These are phyloP conservation scores for Kazachstania psychrophila DNA, from an alignment of 805 yeast species.

Conservation along the genomic window DNA sequence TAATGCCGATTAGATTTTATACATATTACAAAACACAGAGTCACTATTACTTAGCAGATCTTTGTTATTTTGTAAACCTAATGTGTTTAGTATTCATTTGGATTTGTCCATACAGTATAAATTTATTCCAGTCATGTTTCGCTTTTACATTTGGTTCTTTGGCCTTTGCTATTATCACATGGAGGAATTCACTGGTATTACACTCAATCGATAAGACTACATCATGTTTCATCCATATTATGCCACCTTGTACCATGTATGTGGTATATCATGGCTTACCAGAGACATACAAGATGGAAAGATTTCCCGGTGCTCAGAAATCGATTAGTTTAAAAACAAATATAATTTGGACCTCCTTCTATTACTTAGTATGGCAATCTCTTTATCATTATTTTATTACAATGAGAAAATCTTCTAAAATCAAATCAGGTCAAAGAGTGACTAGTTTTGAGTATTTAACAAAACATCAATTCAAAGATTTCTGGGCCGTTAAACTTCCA, in stretches of 20 bases:
- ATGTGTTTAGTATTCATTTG: slow-evolving; percentile 65
- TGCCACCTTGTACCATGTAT: slow-evolving; percentile 84
- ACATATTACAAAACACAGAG: slow-evolving; percentile 70
- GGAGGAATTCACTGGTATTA: slow-evolving; percentile 88
- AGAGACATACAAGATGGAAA: slow-evolving; percentile 36
- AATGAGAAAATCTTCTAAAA: slow-evolving; percentile 64
- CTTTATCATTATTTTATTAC: slow-evolving; percentile 89
- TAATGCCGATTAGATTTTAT: slow-evolving; percentile 80
- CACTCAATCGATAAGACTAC: slow-evolving; percentile 92
- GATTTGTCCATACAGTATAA: slow-evolving; percentile 67
- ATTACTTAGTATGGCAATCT: slow-evolving; percentile 85
- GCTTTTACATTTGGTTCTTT: slow-evolving; percentile 83
- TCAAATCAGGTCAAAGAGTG: slow-evolving; percentile 65
- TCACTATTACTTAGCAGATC: slow-evolving; percentile 84
- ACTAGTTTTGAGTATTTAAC: slow-evolving; percentile 84
- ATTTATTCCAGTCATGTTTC: slow-evolving; percentile 73
- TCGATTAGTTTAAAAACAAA: slow-evolving; percentile 42
- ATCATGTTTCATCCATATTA: slow-evolving; percentile 77
- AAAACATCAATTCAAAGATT: slow-evolving; percentile 51
- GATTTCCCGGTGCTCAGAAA: slow-evolving; percentile 72
- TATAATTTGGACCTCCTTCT: slow-evolving; percentile 66
- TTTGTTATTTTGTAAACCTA: slow-evolving; percentile 83
- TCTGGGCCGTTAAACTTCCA: slow-evolving; percentile 82
- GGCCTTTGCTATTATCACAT: slow-evolving; percentile 87
- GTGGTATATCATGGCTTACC: slow-evolving; percentile 75